These are phyloP conservation scores for Pezicula neosporulosa DNA, from an alignment of 2,329 filamentous ascomycete species.

Conservation along the genomic window DNA sequence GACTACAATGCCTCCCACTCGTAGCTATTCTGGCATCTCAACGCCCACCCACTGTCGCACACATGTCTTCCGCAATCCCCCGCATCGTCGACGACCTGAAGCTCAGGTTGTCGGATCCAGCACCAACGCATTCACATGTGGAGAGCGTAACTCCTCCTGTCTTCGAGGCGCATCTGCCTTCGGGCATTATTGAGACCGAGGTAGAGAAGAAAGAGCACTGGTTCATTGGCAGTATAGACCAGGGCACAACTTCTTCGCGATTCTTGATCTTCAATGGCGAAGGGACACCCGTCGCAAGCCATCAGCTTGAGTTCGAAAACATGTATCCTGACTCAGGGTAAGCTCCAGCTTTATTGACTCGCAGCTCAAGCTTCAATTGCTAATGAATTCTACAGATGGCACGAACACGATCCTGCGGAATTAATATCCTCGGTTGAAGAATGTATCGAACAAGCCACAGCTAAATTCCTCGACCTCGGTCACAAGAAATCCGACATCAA, in stretches of 20 bases:
- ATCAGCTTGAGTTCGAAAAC: constrained; percentile 85
- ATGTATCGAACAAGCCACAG: constrained; percentile 73
- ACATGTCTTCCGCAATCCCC: neutral
- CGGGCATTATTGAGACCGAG: neutral
- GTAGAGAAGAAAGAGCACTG: constrained; percentile 37
- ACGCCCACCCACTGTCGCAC: neutral
- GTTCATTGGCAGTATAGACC: constrained; percentile 86
- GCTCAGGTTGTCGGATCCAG: neutral
- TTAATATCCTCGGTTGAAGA: constrained; percentile 67
- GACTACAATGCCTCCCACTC: neutral
- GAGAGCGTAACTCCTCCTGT: neutral
- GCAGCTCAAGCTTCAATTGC: neutral
- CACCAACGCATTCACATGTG: neutral
- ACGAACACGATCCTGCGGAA: constrained; percentile 79
- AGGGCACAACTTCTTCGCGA: constrained; percentile 84
- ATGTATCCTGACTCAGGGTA: constrained; percentile 83
- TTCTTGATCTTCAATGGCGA: constrained; percentile 86
- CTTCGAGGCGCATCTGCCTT: neutral
- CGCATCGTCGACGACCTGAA: neutral
- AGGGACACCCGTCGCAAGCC: constrained; percentile 74
- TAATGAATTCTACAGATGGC: constrained; percentile 55
- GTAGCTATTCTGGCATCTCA: neutral
- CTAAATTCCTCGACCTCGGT: constrained; percentile 64
- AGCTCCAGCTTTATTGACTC: constrained; percentile 30
- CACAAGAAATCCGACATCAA: constrained; percentile 66